Evolutionary conservation across 352 stramenopile species (phyloP).

Genomic region (Elongisporangium anandrum): DNA sequence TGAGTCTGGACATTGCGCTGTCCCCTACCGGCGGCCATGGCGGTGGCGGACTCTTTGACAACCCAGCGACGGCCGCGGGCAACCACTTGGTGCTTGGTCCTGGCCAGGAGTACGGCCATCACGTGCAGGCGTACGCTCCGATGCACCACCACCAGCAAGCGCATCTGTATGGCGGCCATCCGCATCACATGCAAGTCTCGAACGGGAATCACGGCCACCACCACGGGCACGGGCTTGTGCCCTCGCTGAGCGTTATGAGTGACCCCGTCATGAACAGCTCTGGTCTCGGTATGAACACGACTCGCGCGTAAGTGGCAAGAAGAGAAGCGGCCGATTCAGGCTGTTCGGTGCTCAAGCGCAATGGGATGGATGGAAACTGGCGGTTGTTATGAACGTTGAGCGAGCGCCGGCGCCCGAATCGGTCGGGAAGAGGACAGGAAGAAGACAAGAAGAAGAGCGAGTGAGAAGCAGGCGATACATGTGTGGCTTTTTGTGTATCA

Average conservation of each 20-base stretch:
- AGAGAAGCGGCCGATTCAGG: neutral
- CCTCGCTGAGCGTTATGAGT: slow-evolving; percentile 37
- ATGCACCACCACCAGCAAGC: slow-evolving; percentile 26
- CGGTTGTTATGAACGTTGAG: slow-evolving; percentile 20
- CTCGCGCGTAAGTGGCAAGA: slow-evolving; percentile 26
- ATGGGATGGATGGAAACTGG: slow-evolving; percentile 4
- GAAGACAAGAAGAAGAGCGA: slow-evolving; percentile 19
- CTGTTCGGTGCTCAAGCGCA: neutral
- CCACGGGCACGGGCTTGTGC: slow-evolving; percentile 19
- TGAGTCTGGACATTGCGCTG: slow-evolving; percentile 69
- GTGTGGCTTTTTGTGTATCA: slow-evolving; percentile 47
- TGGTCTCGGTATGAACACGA: slow-evolving; percentile 45
- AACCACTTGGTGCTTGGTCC: slow-evolving; percentile 28
- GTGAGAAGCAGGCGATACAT: slow-evolving; percentile 22
- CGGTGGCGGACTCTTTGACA: slow-evolving; percentile 18
- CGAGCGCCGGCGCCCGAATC: slow-evolving; percentile 2
- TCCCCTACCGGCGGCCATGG: slow-evolving; percentile 18
- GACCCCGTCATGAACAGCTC: slow-evolving; percentile 7
- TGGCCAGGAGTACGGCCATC: slow-evolving; percentile 18
- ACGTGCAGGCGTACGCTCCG: slow-evolving; percentile 6
- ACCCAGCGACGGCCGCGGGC: slow-evolving; percentile 4
- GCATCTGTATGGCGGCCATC: slow-evolving; percentile 18
- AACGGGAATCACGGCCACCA: slow-evolving; percentile 16
- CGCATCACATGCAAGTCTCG: slow-evolving; percentile 20
- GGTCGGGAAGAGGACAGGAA: slow-evolving; percentile 18